Evolutionary conservation across 192 early-diverging fungal species (phyloP).

Genomic region (Podila minutissima): DNA sequence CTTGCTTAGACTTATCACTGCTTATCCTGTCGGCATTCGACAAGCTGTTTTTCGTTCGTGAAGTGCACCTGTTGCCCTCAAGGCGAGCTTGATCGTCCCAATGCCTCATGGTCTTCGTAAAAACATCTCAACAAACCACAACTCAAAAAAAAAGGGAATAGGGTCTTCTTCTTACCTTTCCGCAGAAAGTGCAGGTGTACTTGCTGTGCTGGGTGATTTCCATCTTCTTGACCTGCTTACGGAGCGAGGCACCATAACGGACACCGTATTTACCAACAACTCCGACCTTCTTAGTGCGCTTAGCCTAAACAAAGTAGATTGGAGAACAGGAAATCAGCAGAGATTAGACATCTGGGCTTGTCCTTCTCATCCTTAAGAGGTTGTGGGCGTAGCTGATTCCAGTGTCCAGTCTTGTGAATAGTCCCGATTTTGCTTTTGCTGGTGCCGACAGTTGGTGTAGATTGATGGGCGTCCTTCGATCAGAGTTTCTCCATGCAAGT

Average conservation of each 20-base stretch:
- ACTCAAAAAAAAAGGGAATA: background rate
- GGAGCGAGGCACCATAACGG: constrained; percentile 99
- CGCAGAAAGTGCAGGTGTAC: constrained; percentile 99
- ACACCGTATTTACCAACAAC: constrained; percentile 99
- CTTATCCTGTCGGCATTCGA: constrained; percentile 1
- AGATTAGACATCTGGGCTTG: background rate
- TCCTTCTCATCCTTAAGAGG: background rate
- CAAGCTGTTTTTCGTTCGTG: constrained; percentile 5
- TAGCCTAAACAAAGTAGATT: constrained; percentile 62
- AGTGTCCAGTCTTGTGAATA: background rate
- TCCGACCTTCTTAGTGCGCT: constrained; percentile 99
- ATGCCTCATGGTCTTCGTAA: no score
- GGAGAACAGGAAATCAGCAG: background rate
- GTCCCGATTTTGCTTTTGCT: no score
- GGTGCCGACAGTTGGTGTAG: no score
- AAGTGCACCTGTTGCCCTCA: background rate
- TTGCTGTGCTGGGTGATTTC: constrained; percentile 99
- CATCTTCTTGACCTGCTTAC: constrained; percentile 97
- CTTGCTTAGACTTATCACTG: no score
- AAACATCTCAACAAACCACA: no score
- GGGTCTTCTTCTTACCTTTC: constrained; percentile 70
- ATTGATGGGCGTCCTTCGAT: no score
- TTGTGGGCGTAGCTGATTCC: no score
- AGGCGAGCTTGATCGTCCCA: no score
- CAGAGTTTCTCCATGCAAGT: no score